These are phyloP conservation scores for Anthostomella pinea DNA, from an alignment of 2,329 filamentous ascomycete species.

Conservation along the genomic window DNA sequence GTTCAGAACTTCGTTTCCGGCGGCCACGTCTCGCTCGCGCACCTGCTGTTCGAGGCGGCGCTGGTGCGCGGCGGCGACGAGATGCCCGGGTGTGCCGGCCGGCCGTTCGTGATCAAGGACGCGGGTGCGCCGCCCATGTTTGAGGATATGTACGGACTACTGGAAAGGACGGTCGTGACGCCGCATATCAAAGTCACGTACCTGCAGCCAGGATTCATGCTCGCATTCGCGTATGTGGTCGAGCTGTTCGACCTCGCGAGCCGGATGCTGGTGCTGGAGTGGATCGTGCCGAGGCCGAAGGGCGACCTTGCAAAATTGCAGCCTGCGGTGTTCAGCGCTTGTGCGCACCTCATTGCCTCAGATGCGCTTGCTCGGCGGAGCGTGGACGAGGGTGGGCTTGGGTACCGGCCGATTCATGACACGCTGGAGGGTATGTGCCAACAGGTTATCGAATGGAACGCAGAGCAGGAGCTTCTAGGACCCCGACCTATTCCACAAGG, in stretches of 20 bases:
- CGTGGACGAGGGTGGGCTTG: constrained; percentile 40
- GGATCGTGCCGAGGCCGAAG: constrained; percentile 21
- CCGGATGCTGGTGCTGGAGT: constrained; percentile 22
- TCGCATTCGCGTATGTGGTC: constrained; percentile 37
- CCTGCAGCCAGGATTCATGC: constrained; percentile 35
- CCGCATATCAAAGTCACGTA: constrained; percentile 28
- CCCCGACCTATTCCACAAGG: not conserved
- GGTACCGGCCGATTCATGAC: constrained; percentile 36
- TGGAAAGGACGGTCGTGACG: constrained; percentile 30
- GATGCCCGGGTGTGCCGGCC: constrained; percentile 38
- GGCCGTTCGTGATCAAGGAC: constrained; percentile 51
- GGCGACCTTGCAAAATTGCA: constrained; percentile 39
- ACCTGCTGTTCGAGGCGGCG: constrained; percentile 51
- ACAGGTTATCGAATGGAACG: constrained; percentile 41
- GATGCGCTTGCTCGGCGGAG: constrained; percentile 36
- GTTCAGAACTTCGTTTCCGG: constrained; percentile 50
- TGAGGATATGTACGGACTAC: constrained; percentile 38
- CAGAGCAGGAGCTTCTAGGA: constrained; percentile 16
- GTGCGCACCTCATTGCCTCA: constrained; percentile 36
- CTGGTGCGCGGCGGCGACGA: constrained; percentile 38
- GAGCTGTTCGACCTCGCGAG: constrained; percentile 36
- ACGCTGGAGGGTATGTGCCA: constrained; percentile 41
- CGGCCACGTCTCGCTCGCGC: constrained; percentile 52
- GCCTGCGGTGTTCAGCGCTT: constrained; percentile 37
- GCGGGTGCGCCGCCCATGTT: constrained; percentile 42